Evolutionary conservation across 345 rosid species (phyloP).

Genomic region (Eucalyptus globulus): DNA sequence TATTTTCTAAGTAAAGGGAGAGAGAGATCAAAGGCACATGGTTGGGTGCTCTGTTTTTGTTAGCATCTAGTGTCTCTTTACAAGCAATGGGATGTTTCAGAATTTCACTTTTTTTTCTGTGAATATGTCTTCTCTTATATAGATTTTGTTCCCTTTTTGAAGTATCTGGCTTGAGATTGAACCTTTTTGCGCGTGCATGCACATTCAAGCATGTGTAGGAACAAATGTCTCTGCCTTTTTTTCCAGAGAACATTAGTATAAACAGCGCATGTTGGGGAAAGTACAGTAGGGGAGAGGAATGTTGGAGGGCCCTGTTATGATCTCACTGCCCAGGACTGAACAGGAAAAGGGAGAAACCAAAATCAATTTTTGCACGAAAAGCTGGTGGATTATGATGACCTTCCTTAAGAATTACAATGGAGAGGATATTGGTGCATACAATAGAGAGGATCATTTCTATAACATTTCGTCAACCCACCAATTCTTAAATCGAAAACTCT

Average conservation of each 20-base stretch:
- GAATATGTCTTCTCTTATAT: not conserved
- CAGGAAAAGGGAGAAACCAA: not conserved
- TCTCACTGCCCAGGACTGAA: not conserved
- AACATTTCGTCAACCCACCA: not conserved
- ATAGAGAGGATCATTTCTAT: not conserved
- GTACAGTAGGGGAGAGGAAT: not conserved
- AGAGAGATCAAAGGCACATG: not conserved
- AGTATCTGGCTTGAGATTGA: not conserved
- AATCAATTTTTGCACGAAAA: not conserved
- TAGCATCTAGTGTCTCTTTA: not conserved
- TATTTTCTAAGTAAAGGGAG: not conserved
- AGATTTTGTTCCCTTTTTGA: not conserved
- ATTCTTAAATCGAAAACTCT: not conserved
- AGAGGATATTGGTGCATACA: not conserved
- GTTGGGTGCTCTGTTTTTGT: not conserved
- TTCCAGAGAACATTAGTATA: not conserved
- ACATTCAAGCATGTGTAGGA: not conserved
- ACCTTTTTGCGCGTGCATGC: not conserved
- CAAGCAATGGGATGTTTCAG: not conserved
- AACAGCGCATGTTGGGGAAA: not conserved
- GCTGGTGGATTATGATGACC: not conserved
- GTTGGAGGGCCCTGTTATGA: not conserved
- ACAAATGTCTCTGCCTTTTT: not conserved
- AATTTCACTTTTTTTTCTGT: not conserved
- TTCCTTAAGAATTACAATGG: not conserved